Evolutionary conservation across 129 eudicot species (phyloP).

Genomic region (Scalesia atractyloides): DNA sequence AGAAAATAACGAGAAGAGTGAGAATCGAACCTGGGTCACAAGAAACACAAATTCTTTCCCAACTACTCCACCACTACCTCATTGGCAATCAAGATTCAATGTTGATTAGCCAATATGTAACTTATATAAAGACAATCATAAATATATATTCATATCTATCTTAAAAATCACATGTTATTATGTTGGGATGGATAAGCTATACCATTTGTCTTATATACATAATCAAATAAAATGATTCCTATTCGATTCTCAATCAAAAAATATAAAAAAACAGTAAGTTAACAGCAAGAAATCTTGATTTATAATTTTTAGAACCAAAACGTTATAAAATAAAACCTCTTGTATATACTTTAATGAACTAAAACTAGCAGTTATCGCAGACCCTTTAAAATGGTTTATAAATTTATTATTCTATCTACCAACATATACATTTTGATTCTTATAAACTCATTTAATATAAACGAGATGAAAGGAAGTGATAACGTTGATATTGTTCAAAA

Average conservation of each 20-base stretch:
- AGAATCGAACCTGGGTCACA: no score
- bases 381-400: no score
- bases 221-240: background rate
- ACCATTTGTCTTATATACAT: background rate
- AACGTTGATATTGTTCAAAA: no score
- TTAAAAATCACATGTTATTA: conserved; percentile 1
- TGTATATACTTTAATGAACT: background rate
- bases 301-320: background rate
- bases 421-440: no score
- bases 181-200: background rate
- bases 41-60: no score
- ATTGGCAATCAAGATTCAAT: background rate
- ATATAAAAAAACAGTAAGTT: background rate
- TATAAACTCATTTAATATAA: no score
- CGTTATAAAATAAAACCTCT: background rate
- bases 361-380: background rate
- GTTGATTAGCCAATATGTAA: background rate
- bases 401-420: no score
- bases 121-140: background rate
- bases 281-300: background rate
- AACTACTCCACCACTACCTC: no score
- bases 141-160: background rate
- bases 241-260: background rate
- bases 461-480: no score
- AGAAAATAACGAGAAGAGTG: no score